Base-by-base conservation (phyloP, 1,139 yeast species). In the Kurtzmaniella natalensis region DNA sequence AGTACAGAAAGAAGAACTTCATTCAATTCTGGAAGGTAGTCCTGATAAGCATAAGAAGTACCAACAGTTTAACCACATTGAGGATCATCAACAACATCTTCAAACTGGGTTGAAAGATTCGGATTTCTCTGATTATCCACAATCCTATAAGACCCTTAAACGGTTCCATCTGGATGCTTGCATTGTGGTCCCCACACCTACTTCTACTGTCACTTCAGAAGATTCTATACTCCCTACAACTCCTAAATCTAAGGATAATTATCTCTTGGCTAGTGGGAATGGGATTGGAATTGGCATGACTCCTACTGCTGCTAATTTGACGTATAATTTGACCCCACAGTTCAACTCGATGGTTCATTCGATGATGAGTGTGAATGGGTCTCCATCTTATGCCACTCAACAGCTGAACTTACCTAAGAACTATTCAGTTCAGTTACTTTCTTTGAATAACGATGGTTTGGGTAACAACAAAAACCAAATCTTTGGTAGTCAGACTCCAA, bases 271-370 rank as follows among this genome's bases (percentile, higher is more conserved):
- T 14, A 45, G 55, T 15, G 20, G 20, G 7, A 17, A 26, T 16
- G 21, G 17, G 9, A 10, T 11, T 13, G 15, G 9, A 10, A 57
- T 58, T 9, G 69, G 70, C 2, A 49, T 61, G 26, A 64, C 71
- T 3, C 71, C 71, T 4, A 47, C 44, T 31, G 32, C 38, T 18
- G 38, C 46, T 30, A 38, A 40, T 33, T 40, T 50, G 35, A 47
- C 54, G 9, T 59, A 57, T 44, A 65, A 62, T 43, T 57, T 65
- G 40, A 67, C 72, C 10, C 72, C 74, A 3, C 71, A 63, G 39
- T 63, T 67, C 51, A 66, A 64, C 43, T 55, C 67, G 11, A 52
- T 65, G 53, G 65, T 67, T 70, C 58, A 63, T 45, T 57, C 67
- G 19, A 57, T 64, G 51, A 57, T 63, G 57, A 58, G 45, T 39